phyloP scores from a whole-genome alignment of 768 basidiomycete species.

The Leccinum truebloodii region DNA sequence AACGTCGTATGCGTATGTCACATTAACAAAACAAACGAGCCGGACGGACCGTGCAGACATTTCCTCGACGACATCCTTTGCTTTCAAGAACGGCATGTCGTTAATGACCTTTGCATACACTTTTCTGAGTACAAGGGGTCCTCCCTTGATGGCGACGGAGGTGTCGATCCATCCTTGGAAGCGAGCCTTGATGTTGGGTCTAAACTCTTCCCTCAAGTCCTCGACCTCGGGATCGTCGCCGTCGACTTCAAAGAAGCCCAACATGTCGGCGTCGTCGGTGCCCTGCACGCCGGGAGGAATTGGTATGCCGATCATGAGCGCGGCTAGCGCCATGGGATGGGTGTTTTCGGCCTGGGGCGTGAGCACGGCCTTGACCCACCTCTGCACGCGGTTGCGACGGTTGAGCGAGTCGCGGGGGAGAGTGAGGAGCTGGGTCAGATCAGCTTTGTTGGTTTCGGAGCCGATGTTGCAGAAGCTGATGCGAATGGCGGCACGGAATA shows the following conservation, averaged over 20 bases:
- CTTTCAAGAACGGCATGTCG: constrained; percentile 59
- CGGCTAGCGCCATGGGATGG: constrained; percentile 61
- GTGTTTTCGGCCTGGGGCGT: constrained; percentile 40
- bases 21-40: not conserved
- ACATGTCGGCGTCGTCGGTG: constrained; percentile 46
- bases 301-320: constrained; percentile 62
- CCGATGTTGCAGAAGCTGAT: constrained; percentile 50
- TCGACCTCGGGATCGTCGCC: constrained; percentile 56
- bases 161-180: constrained; percentile 59
- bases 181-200: constrained; percentile 55
- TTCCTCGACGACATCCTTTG: constrained; percentile 52
- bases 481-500: constrained; percentile 45
- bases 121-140: constrained; percentile 36
- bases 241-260: constrained; percentile 53
- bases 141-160: constrained; percentile 41
- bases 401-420: constrained; percentile 38
- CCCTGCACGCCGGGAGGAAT: constrained; percentile 39
- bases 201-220: constrained; percentile 60
- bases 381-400: constrained; percentile 49
- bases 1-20: not conserved
- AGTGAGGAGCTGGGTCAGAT: constrained; percentile 48
- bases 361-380: constrained; percentile 51
- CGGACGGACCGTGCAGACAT: constrained; percentile 52
- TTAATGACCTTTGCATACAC: constrained; percentile 47
- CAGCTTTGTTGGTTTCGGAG: constrained; percentile 38